A percentile compares a stretch with the other conserved stretches of the same genome.
Evolutionary conservation across 1,284 basidiomycete species (phyloP).

Genomic region (Melampsora abietis-canadensis): DNA sequence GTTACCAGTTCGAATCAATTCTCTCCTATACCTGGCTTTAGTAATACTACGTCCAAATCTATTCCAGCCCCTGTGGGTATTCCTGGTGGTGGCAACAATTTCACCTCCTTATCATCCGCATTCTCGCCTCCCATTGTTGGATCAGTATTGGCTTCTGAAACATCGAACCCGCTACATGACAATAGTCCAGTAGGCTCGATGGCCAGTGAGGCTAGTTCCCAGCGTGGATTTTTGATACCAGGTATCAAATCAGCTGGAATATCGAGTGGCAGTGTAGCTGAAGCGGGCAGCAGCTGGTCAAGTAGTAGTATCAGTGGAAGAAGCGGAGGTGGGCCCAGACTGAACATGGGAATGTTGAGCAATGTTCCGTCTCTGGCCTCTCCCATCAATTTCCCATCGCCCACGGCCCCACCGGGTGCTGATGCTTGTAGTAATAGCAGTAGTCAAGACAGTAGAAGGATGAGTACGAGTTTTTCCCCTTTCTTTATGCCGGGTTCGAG

Average conservation of each 20-base stretch:
- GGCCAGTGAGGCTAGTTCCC: neutral
- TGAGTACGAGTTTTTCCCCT: conserved; percentile 27
- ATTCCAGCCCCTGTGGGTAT: conserved; percentile 15
- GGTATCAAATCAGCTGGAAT: neutral
- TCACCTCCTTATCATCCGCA: conserved; percentile 48
- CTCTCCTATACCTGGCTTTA: conserved; percentile 50
- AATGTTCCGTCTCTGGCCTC: conserved; percentile 24
- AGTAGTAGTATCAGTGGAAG: conserved; percentile 13
- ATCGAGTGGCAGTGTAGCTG: conserved; percentile 12
- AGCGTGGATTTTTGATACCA: conserved; percentile 1
- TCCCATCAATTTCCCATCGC: conserved; percentile 24
- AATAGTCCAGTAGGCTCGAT: conserved; percentile 25
- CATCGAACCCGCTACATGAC: neutral
- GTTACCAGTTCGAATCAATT: conserved; percentile 34
- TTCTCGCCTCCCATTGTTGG: conserved; percentile 1
- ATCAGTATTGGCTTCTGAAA: neutral
- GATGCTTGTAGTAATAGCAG: conserved; percentile 13
- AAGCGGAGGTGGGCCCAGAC: neutral
- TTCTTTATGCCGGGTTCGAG: conserved; percentile 28
- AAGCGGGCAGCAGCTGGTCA: conserved; percentile 24
- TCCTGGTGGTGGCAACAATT: conserved; percentile 28
- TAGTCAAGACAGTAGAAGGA: conserved; percentile 27
- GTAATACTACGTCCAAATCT: conserved; percentile 44
- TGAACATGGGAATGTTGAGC: conserved; percentile 5
- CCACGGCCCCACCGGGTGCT: conserved; percentile 8